These are phyloP conservation scores for Lentinus brumalis DNA, from an alignment of 768 basidiomycete genomes.

Conservation along the genomic window DNA sequence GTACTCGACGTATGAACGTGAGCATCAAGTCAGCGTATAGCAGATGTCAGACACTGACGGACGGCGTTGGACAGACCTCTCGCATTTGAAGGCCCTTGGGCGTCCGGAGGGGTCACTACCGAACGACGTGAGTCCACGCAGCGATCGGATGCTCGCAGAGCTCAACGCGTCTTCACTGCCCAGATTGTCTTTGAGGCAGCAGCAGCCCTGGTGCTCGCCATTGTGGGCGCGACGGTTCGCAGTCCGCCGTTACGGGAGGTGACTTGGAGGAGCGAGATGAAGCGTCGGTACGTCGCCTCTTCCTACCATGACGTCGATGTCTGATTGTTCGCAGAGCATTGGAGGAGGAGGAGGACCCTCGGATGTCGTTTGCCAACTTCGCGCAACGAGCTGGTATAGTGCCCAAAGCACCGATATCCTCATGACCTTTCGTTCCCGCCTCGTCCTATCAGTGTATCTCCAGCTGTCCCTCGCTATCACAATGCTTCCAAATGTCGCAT, in stretches of 20 bases:
- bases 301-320: background rate
- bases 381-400: constrained; percentile 27
- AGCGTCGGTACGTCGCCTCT: constrained; percentile 58
- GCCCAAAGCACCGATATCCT: constrained; percentile 1
- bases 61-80: constrained; percentile 54
- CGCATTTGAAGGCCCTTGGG: constrained; percentile 75
- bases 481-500: background rate
- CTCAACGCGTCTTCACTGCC: background rate
- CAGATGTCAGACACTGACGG: background rate
- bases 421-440: background rate
- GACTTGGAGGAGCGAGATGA: constrained; percentile 90
- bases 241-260: constrained; percentile 75
- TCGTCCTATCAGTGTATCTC: background rate
- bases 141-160: background rate
- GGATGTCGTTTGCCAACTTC: constrained; percentile 28
- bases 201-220: constrained; percentile 64
- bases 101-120: constrained; percentile 69
- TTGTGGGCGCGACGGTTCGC: constrained; percentile 71
- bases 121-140: constrained; percentile 48
- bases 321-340: constrained; percentile 14
- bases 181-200: constrained; percentile 74
- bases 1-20: constrained; percentile 81
- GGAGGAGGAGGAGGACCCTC: constrained; percentile 26
- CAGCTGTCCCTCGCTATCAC: background rate
- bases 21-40: constrained; percentile 27